These are phyloP conservation scores for Podospora australis DNA, from an alignment of 495 filamentous ascomycete species.

Conservation along the genomic window DNA sequence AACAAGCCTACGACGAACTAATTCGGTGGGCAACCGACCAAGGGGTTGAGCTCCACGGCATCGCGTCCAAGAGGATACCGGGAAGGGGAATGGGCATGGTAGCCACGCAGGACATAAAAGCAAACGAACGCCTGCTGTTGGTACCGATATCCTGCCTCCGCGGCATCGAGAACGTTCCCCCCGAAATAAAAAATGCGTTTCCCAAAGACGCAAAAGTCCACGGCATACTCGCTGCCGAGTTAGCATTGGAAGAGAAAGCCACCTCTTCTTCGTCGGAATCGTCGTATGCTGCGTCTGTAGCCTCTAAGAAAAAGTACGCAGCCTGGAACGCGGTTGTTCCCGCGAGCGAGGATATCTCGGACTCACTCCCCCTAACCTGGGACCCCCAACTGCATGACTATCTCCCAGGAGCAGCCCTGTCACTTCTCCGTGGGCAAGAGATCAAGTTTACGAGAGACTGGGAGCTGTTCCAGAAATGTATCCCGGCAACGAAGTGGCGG, in stretches of 20 bases:
- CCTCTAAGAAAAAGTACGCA: constrained; percentile 18
- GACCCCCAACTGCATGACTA: constrained; percentile 30
- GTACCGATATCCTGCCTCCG: constrained; percentile 60
- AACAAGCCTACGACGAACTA: constrained; percentile 44
- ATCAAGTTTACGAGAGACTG: constrained; percentile 59
- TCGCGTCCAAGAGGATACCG: constrained; percentile 52
- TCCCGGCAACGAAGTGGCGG: neutral
- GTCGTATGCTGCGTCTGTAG: too few species aligned
- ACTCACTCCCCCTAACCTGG: constrained; percentile 68
- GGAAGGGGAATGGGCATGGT: constrained; percentile 70
- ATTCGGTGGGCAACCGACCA: constrained; percentile 54
- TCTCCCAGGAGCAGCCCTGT: constrained; percentile 38
- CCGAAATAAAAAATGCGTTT: constrained; percentile 36
- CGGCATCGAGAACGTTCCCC: constrained; percentile 53
- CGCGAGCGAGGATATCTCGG: constrained; percentile 47
- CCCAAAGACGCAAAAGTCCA: constrained; percentile 53
- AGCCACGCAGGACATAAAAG: constrained; percentile 57
- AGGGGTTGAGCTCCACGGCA: constrained; percentile 53
- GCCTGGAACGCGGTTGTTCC: constrained; percentile 70
- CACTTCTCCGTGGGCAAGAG: constrained; percentile 55
- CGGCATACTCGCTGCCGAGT: constrained; percentile 61
- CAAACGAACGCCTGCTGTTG: constrained; percentile 51
- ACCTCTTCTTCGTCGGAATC: too few species aligned
- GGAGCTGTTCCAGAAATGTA: constrained; percentile 34
- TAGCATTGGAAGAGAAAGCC: constrained; percentile 48